phyloP scores from a whole-genome alignment of 2,329 filamentous ascomycete genomes.

The Helotiales sp. region DNA sequence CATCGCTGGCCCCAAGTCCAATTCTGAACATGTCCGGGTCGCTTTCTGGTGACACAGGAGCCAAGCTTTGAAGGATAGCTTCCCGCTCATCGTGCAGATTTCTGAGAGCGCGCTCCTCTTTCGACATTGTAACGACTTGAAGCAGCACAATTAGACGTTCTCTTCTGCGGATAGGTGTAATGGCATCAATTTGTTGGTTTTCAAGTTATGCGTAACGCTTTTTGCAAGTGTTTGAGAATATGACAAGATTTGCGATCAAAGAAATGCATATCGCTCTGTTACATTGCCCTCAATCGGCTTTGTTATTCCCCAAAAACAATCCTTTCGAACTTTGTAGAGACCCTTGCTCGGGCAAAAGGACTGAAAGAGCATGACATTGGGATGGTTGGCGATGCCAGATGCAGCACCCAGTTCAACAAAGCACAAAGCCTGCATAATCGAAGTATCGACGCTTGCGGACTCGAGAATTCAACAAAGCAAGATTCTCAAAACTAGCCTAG shows the following conservation, averaged over 20 bases:
- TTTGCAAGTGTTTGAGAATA: background rate
- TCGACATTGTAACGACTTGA: no score
- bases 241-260: background rate
- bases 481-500: no score
- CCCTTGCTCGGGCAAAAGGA: background rate
- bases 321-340: background rate
- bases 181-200: no score
- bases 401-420: background rate
- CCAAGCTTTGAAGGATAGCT: background rate
- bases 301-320: background rate
- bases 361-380: background rate
- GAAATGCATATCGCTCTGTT: background rate
- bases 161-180: no score
- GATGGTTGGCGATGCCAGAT: background rate
- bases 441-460: background rate
- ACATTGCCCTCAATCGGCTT: background rate
- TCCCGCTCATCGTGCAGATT: slow-evolving; percentile 3
- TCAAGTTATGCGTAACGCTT: background rate
- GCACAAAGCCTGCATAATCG: background rate
- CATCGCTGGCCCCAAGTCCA: background rate
- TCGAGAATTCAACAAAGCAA: background rate
- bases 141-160: no score
- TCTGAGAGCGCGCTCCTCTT: background rate
- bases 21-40: background rate
- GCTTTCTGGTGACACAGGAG: background rate